Conservation (phyloP, 1,284 basidiomycete species). For the Microbotryomycetes sp. region DNA sequence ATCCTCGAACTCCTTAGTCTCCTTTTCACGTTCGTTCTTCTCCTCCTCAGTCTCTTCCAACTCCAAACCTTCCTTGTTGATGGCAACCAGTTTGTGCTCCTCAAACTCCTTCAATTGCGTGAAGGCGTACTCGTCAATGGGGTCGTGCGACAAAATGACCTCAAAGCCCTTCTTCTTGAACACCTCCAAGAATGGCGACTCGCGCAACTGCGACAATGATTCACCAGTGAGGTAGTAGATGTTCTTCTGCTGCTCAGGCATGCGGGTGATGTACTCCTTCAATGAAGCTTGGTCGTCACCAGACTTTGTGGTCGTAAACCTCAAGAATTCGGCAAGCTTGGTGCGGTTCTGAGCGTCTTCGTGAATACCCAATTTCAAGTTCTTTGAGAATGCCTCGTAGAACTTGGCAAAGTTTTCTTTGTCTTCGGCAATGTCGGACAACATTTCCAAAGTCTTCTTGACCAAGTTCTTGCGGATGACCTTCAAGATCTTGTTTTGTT, state of each 20-base stretch:
- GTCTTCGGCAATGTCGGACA: constrained; percentile 96
- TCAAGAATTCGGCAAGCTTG: constrained; percentile 99
- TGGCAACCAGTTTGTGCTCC: constrained; percentile 94
- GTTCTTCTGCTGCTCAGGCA: constrained; percentile 98
- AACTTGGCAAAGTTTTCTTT: constrained; percentile 74
- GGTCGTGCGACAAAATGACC: constrained; percentile 94
- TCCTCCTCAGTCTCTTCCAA: constrained; percentile 98
- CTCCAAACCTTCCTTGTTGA: constrained; percentile 98
- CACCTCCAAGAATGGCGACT: constrained; percentile 98
- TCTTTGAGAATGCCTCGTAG: constrained; percentile 53
- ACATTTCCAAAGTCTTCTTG: constrained; percentile 95
- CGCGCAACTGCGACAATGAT: constrained; percentile 80
- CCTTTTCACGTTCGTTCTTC: constrained; percentile 85
- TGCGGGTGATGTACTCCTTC: constrained; percentile 99
- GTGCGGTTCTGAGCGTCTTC: constrained; percentile 97
- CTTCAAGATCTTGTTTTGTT: constrained; percentile 99
- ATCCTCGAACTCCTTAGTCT: constrained; percentile 75
- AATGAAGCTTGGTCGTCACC: constrained; percentile 87
- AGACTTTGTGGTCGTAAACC: constrained; percentile 97
- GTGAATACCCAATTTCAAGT: constrained; percentile 98
- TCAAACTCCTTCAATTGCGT: constrained; percentile 99
- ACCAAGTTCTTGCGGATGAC: constrained; percentile 82
- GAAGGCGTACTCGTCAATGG: constrained; percentile 95
- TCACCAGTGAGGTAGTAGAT: constrained; percentile 99
- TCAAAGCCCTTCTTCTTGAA: constrained; percentile 99